These are phyloP conservation scores for Penicillium capsulatum DNA, from an alignment of 2,329 filamentous ascomycete species.

Conservation along the genomic window DNA sequence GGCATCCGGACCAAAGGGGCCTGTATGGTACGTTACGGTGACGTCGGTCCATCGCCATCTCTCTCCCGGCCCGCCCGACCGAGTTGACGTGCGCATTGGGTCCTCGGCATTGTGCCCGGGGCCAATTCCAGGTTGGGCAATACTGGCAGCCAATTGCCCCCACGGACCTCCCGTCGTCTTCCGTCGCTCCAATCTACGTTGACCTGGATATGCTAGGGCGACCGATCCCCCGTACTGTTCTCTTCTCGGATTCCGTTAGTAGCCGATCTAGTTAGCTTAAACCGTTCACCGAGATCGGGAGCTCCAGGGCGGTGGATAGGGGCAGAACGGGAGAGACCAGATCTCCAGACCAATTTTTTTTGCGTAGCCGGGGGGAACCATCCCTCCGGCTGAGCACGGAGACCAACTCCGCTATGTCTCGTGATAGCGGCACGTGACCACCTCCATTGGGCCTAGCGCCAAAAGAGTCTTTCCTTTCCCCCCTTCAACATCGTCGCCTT, in stretches of 20 bases:
- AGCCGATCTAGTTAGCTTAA: slow-evolving; percentile 18
- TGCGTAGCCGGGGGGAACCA: too few relatives aligned
- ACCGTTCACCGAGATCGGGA: slow-evolving; percentile 23
- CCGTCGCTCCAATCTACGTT: too few relatives aligned
- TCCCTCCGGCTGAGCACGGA: too few relatives aligned
- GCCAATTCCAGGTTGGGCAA: neutral
- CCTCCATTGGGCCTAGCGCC: slow-evolving; percentile 3
- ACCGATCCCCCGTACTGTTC: too few relatives aligned
- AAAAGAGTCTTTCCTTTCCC: slow-evolving; percentile 2
- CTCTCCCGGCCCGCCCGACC: slow-evolving; percentile 20
- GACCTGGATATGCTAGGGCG: too few relatives aligned
- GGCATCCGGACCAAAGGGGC: neutral
- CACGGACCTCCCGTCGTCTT: too few relatives aligned
- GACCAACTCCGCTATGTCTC: too few relatives aligned
- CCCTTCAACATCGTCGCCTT: slow-evolving; percentile 3
- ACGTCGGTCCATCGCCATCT: slow-evolving; percentile 31
- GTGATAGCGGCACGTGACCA: neutral
- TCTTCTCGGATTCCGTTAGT: slow-evolving; percentile 9
- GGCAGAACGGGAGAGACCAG: slow-evolving; percentile 2
- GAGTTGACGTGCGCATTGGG: slow-evolving; percentile 13
- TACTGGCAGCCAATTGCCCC: too few relatives aligned
- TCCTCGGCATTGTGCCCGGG: slow-evolving; percentile 16
- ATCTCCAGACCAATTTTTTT: neutral
- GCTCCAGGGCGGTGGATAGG: slow-evolving; percentile 7
- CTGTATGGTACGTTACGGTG: slow-evolving; percentile 20